Conservation (phyloP, 768 basidiomycete genomes). For the Lentinula boryana region DNA sequence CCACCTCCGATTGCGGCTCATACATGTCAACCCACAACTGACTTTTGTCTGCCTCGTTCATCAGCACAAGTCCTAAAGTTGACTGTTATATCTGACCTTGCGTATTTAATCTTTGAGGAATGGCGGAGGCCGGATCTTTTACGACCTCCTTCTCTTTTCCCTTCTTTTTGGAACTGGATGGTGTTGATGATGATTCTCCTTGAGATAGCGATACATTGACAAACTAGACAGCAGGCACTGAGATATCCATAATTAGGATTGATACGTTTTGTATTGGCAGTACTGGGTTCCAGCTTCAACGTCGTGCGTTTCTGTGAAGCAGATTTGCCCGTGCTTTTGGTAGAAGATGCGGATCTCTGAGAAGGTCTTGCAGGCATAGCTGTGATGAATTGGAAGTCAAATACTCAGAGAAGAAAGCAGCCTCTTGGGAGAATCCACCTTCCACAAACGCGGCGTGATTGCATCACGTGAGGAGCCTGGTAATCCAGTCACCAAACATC, state of each 20-base stretch:
- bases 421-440: too few relatives aligned
- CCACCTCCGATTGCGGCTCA: slow-evolving; percentile 53
- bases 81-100: slow-evolving; percentile 7
- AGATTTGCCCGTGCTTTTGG: neutral
- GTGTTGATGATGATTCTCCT: neutral
- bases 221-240: slow-evolving; percentile 9
- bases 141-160: slow-evolving; percentile 12
- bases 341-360: neutral
- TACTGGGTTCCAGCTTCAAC: slow-evolving; percentile 1
- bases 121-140: neutral
- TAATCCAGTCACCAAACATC: too few relatives aligned
- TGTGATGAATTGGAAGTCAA: too few relatives aligned
- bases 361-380: neutral
- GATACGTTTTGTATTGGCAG: slow-evolving; percentile 8
- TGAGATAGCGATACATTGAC: slow-evolving; percentile 6
- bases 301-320: neutral
- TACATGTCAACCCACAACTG: slow-evolving; percentile 60
- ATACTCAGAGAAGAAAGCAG: too few relatives aligned
- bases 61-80: neutral
- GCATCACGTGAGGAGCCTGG: too few relatives aligned
- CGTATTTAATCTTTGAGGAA: slow-evolving; percentile 5
- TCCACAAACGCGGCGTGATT: too few relatives aligned
- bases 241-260: slow-evolving; percentile 10
- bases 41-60: slow-evolving; percentile 22
- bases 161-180: slow-evolving; percentile 10